Evolutionary conservation across 257 asterid species (phyloP).

Genomic region (Nicotiana otophora): DNA sequence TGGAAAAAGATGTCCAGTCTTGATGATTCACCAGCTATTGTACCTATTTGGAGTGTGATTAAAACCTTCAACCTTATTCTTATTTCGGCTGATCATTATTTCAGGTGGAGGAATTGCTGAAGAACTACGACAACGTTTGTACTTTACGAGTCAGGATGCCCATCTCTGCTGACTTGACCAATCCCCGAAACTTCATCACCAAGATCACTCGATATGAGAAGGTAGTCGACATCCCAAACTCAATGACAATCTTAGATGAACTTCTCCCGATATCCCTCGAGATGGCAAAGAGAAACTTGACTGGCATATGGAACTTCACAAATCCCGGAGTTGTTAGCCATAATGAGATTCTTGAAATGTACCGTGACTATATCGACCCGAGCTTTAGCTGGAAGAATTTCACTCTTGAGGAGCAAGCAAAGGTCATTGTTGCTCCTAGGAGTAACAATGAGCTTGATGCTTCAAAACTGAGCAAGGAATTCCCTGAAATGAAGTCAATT

Average conservation of each 20-base stretch:
- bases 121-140: slow-evolving; percentile 74
- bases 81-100: background rate
- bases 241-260: slow-evolving; percentile 79
- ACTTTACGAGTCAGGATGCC: slow-evolving; percentile 84
- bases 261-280: slow-evolving; percentile 81
- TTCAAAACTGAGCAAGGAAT: slow-evolving; percentile 52
- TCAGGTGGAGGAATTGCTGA: slow-evolving; percentile 75
- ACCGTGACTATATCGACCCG: slow-evolving; percentile 57
- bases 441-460: slow-evolving; percentile 79
- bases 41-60: background rate
- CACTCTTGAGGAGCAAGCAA: slow-evolving; percentile 82
- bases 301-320: slow-evolving; percentile 79
- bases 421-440: slow-evolving; percentile 77
- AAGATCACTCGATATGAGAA: slow-evolving; percentile 65
- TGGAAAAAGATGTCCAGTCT: background rate
- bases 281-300: slow-evolving; percentile 80
- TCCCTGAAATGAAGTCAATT: slow-evolving; percentile 58
- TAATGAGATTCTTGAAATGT: slow-evolving; percentile 77
- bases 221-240: slow-evolving; percentile 80
- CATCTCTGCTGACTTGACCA: slow-evolving; percentile 62
- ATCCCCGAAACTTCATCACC: slow-evolving; percentile 79
- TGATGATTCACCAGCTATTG: background rate
- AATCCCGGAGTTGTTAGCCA: slow-evolving; percentile 87
- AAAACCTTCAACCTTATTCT: background rate
- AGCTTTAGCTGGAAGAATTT: slow-evolving; percentile 61